Percentiles rank a stretch among this genome's conserved stretches.
Conservation (phyloP, 106 monocot species). For the Apostasia shenzhenica region DNA sequence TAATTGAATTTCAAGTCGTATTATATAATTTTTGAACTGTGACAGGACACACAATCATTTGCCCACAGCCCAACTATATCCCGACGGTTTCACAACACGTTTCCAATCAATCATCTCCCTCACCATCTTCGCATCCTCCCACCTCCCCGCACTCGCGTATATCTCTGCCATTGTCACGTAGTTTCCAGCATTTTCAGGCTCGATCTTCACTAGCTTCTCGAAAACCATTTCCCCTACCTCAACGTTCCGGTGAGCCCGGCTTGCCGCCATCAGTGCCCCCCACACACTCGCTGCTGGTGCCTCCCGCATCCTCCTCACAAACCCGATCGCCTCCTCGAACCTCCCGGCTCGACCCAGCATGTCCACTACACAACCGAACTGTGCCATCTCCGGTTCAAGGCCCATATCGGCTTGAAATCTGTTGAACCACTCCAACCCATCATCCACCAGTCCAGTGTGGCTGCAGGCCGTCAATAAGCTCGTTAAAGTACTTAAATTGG, state of each 20-base stretch:
- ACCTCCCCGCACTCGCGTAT: constrained; percentile 26
- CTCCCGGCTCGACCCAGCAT: constrained; percentile 26
- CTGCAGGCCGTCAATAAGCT: constrained; percentile 29
- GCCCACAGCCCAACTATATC: not conserved
- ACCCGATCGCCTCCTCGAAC: constrained; percentile 19
- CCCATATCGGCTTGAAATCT: constrained; percentile 17
- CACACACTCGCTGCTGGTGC: constrained; percentile 19
- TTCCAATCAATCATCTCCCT: constrained; percentile 23
- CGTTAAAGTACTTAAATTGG: constrained; percentile 28
- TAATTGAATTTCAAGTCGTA: too few relatives aligned
- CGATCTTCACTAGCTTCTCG: constrained; percentile 16
- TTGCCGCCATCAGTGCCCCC: constrained; percentile 30
- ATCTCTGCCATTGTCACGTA: constrained; percentile 32
- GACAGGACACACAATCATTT: too few relatives aligned
- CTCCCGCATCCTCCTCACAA: constrained; percentile 17
- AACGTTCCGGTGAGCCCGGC: constrained; percentile 22
- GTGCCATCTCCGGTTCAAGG: constrained; percentile 21
- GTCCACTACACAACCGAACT: constrained; percentile 35
- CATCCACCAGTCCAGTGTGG: constrained; percentile 25
- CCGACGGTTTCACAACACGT: not conserved
- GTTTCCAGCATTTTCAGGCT: constrained; percentile 29
- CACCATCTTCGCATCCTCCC: constrained; percentile 33
- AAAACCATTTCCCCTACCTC: constrained; percentile 27
- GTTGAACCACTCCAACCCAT: constrained; percentile 26
- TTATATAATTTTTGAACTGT: too few relatives aligned